Base-by-base conservation (phyloP, 257 asterid species). In the Solanum pimpinellifolium region DNA sequence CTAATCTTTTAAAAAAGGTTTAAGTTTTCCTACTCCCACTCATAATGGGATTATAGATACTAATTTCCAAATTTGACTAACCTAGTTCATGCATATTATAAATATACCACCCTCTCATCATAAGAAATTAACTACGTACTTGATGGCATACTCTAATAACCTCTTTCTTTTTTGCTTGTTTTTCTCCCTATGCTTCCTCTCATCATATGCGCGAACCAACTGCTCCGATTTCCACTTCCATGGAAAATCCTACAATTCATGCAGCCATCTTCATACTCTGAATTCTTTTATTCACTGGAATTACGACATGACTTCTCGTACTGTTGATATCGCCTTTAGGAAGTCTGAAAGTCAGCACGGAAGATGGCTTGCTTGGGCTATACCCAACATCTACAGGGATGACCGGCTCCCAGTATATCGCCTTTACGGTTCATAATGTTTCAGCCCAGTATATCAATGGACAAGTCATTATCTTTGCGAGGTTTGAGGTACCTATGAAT, bases 311-410 rank as follows among this genome's bases (percentile, higher is more conserved):
- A 2, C 65, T 84, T 84, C 86, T 65, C 7, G 65, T 41, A 39
- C 10, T 3, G 78, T 84, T 6, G 86, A 84, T 33, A 21, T 84
- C 4, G 62, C 75, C 16, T 84, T 65, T 59, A 59, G 86, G 18
- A 84, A 10, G 78, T 33, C 56, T 7, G 20, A 9, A 41, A n/a
- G 9, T 3, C 16, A 39, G 74, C n/a, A 78, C 2, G 86, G 74
- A 15, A 59, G 78, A 65, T 84, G 78, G 62, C 11, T 84, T 84
- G 75, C 86, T 39, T 84, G 86, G 86, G 75, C 59, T 84, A 84
- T 39, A 84, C 20, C 86, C 86, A 33, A 84, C 75, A n/a, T 84
- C 86, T 14, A 65, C 75, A 15, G 86, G 86, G 25, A 84, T 84
- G 86, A 1, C 65, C 11, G 78, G 78, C 3, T 84, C 76, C 0